Conservation (phyloP, 768 basidiomycete genomes). For the Podaxis sp. region DNA sequence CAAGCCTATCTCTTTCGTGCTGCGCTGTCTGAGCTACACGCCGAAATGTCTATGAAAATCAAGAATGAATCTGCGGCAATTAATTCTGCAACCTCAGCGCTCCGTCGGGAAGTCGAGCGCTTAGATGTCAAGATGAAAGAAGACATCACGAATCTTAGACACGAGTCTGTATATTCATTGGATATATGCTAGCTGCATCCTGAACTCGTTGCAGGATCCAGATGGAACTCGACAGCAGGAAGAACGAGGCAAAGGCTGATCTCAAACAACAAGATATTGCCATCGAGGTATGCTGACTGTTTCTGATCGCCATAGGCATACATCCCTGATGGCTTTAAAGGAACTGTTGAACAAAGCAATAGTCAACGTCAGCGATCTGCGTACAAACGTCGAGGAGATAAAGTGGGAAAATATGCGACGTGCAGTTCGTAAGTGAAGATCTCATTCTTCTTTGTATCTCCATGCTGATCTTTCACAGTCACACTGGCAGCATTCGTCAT, state of each 20-base stretch:
- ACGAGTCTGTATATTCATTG: constrained; percentile 68
- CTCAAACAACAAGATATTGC: constrained; percentile 80
- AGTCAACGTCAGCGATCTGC: constrained; percentile 72
- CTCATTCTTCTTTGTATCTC: background rate
- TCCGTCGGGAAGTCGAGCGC: constrained; percentile 84
- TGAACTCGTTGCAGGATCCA: constrained; percentile 65
- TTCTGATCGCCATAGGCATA: constrained; percentile 1
- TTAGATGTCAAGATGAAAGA: constrained; percentile 93
- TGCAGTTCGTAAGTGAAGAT: constrained; percentile 61
- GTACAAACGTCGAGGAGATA: constrained; percentile 80
- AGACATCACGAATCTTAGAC: constrained; percentile 83
- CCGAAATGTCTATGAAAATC: constrained; percentile 79
- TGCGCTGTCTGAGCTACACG: constrained; percentile 85
- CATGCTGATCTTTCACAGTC: constrained; percentile 34
- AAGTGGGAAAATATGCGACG: constrained; percentile 90
- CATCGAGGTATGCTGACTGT: constrained; percentile 61
- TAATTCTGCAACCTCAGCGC: constrained; percentile 68
- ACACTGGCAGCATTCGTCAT: constrained; percentile 66
- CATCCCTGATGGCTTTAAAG: constrained; percentile 33
- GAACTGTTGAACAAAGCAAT: constrained; percentile 75
- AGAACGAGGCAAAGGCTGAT: constrained; percentile 86
- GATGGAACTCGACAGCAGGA: constrained; percentile 93
- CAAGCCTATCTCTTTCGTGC: constrained; percentile 96
- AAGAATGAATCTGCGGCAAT: constrained; percentile 86
- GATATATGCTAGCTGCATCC: constrained; percentile 4